Evolutionary conservation across 768 basidiomycete genomes (phyloP).

Genomic region (Xerocomellus amylosporus): DNA sequence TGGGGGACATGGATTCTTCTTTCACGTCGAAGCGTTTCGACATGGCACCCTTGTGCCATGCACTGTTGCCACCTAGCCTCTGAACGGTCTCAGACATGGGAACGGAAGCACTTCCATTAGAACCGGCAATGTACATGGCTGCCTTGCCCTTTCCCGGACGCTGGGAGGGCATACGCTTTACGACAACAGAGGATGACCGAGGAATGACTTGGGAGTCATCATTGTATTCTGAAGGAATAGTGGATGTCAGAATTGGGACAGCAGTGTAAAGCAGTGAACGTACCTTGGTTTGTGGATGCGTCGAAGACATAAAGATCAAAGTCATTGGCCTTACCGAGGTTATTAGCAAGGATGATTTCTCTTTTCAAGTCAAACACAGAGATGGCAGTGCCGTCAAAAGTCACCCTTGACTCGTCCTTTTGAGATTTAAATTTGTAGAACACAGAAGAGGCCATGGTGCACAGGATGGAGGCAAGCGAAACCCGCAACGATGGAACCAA

Average conservation of each 20-base stretch:
- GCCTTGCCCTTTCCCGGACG: constrained; percentile 83
- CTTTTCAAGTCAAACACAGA: constrained; percentile 99
- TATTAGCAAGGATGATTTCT: constrained; percentile 96
- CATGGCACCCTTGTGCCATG: constrained; percentile 75
- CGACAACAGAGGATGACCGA: constrained; percentile 90
- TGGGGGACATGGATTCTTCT: constrained; percentile 48
- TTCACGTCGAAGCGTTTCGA: constrained; percentile 89
- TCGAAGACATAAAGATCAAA: constrained; percentile 93
- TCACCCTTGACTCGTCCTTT: constrained; percentile 90
- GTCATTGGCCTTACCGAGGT: constrained; percentile 93
- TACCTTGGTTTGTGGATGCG: constrained; percentile 85
- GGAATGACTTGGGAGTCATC: constrained; percentile 92
- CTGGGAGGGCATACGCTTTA: constrained; percentile 82
- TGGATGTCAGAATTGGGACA: neutral
- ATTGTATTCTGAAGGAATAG: constrained; percentile 63
- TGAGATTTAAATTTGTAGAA: constrained; percentile 98
- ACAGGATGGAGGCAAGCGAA: constrained; percentile 12
- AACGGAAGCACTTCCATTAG: constrained; percentile 36
- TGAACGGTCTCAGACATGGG: constrained; percentile 50
- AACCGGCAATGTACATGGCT: constrained; percentile 65
- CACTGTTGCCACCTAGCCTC: constrained; percentile 36
- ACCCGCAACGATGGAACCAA: constrained; percentile 16
- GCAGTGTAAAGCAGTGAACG: constrained; percentile 2
- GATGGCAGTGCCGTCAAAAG: constrained; percentile 98
- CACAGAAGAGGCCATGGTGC: constrained; percentile 82